Conservation (phyloP, 2,329 filamentous ascomycete species). For the Emmonsiellopsis sp. region DNA sequence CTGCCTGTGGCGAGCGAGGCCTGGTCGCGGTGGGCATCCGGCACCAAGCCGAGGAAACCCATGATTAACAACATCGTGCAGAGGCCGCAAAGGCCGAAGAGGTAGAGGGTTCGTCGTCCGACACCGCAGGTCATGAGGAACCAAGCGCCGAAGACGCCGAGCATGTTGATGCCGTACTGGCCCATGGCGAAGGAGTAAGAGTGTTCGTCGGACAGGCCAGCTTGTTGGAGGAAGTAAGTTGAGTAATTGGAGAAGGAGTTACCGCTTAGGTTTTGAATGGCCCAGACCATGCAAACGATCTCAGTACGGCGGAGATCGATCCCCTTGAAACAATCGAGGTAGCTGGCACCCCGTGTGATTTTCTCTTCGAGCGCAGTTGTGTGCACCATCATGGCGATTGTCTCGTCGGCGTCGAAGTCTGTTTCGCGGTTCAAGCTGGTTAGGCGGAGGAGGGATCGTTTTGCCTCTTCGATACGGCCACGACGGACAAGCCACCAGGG, state of each 20-base stretch:
- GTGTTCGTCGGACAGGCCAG: constrained; percentile 40
- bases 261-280: constrained; percentile 55
- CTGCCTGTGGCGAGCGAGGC: constrained; percentile 69
- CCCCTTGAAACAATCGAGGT: constrained; percentile 76
- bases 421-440: constrained; percentile 45
- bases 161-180: constrained; percentile 61
- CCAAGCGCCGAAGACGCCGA: constrained; percentile 74
- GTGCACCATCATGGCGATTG: constrained; percentile 84
- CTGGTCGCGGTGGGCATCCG: constrained; percentile 46
- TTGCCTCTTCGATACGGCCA: constrained; percentile 38
- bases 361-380: constrained; percentile 71
- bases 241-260: constrained; percentile 57
- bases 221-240: constrained; percentile 50
- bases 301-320: constrained; percentile 69
- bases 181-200: constrained; percentile 50
- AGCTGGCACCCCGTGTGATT: constrained; percentile 64
- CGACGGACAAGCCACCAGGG: constrained; percentile 44
- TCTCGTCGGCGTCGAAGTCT: constrained; percentile 72
- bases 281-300: constrained; percentile 57
- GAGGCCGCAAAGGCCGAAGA: constrained; percentile 64
- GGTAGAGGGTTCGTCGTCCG: constrained; percentile 66
- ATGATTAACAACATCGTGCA: constrained; percentile 71
- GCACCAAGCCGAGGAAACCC: constrained; percentile 71
- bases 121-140: constrained; percentile 65
- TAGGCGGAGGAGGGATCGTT: constrained; percentile 33